Percentiles rank a stretch among this genome's conserved stretches.
Conservation (phyloP, 2,329 filamentous ascomycete genomes). For the Xylaria polymorpha region DNA sequence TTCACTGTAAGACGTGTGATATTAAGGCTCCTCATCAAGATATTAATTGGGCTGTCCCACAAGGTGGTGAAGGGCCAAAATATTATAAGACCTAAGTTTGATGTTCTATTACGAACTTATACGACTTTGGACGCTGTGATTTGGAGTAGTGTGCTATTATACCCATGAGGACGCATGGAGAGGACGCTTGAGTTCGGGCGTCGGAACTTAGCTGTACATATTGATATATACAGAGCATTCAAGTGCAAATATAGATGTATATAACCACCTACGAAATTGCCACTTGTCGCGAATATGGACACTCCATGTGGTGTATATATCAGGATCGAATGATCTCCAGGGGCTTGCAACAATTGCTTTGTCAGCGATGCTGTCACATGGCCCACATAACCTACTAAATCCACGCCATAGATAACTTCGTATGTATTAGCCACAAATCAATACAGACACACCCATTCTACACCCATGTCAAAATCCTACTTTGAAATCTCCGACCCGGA, state of each 20-base stretch:
- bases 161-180: slow-evolving; percentile 16
- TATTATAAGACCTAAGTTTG: slow-evolving; percentile 68
- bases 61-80: slow-evolving; percentile 84
- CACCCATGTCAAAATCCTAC: too few relatives aligned
- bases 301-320: neutral
- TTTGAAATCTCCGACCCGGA: slow-evolving; percentile 31
- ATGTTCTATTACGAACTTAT: slow-evolving; percentile 5
- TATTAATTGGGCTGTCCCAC: slow-evolving; percentile 96
- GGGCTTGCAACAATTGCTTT: too few relatives aligned
- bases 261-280: neutral
- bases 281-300: too few relatives aligned
- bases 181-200: slow-evolving; percentile 2
- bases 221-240: slow-evolving; percentile 13
- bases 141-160: slow-evolving; percentile 25
- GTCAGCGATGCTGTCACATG: too few relatives aligned
- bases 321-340: neutral
- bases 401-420: too few relatives aligned
- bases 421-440: too few relatives aligned
- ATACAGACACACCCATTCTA: neutral
- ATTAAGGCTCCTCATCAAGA: slow-evolving; percentile 98
- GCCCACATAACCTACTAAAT: too few relatives aligned
- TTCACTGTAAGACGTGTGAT: slow-evolving; percentile 99
- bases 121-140: slow-evolving; percentile 5
- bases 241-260: slow-evolving; percentile 5
- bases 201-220: slow-evolving; percentile 35